These are phyloP conservation scores for Hymenoscyphus fraxineus DNA, from an alignment of 2,329 filamentous ascomycete species.

Conservation along the genomic window DNA sequence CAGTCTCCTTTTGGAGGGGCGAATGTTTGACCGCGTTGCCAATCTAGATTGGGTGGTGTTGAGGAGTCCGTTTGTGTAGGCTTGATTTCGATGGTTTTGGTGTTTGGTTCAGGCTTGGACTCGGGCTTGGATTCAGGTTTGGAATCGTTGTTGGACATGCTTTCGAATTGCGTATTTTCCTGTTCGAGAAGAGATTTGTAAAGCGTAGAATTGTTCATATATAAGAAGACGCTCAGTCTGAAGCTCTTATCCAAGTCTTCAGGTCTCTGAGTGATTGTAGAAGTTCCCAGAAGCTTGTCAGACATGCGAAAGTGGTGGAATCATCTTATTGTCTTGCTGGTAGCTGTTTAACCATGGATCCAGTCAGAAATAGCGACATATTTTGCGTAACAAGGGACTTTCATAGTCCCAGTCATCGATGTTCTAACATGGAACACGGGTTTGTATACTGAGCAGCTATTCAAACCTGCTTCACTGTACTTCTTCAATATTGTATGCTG, in stretches of 20 bases:
- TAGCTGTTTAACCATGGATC: not conserved
- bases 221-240: no score
- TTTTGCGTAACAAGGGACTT: not conserved
- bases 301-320: not conserved
- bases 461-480: not conserved
- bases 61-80: not conserved
- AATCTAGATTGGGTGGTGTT: not conserved
- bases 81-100: no score
- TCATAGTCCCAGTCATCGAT: not conserved
- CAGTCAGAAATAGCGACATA: not conserved
- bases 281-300: not conserved
- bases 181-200: not conserved
- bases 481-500: no score
- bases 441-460: not conserved
- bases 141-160: not conserved
- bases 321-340: not conserved
- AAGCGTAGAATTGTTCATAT: no score
- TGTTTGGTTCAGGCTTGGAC: no score
- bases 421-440: not conserved
- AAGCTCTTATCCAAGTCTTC: not conserved
- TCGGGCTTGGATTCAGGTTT: not conserved
- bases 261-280: not conserved
- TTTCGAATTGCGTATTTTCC: not conserved
- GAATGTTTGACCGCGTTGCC: not conserved
- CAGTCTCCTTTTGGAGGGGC: not conserved